These are phyloP conservation scores for Beauveria bassiana DNA, from an alignment of 2,329 filamentous ascomycete species.

Conservation along the genomic window DNA sequence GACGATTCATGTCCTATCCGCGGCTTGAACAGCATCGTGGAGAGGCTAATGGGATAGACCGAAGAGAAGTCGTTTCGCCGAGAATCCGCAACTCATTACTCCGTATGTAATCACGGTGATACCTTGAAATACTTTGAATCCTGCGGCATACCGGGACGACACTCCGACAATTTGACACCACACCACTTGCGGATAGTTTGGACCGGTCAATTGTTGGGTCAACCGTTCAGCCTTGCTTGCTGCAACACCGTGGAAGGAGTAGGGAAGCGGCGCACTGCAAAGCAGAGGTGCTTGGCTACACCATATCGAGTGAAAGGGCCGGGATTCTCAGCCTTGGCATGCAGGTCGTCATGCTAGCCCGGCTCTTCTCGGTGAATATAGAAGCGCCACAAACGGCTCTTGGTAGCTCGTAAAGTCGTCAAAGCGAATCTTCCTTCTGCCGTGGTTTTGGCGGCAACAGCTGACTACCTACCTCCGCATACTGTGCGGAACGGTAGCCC, in stretches of 20 bases:
- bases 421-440: not conserved
- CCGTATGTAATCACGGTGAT: not conserved
- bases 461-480: not conserved
- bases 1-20: not conserved
- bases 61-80: not conserved
- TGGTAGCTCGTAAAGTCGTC: not conserved
- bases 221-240: not conserved
- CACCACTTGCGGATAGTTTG: not conserved
- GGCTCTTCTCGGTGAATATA: constrained; percentile 1
- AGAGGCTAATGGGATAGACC: not conserved
- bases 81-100: not conserved
- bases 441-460: not conserved
- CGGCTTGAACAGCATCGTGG: not conserved
- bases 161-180: not conserved
- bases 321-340: not conserved
- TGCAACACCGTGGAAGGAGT: no score
- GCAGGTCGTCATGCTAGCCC: not conserved
- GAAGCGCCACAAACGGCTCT: not conserved
- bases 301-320: not conserved
- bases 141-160: constrained; percentile 4
- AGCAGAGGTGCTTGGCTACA: not conserved
- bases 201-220: no score
- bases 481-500: not conserved
- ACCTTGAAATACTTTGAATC: not conserved
- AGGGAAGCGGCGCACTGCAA: not conserved